Base-by-base conservation (phyloP, 2,329 filamentous ascomycete species). In the Plectosphaerella sp. region DNA sequence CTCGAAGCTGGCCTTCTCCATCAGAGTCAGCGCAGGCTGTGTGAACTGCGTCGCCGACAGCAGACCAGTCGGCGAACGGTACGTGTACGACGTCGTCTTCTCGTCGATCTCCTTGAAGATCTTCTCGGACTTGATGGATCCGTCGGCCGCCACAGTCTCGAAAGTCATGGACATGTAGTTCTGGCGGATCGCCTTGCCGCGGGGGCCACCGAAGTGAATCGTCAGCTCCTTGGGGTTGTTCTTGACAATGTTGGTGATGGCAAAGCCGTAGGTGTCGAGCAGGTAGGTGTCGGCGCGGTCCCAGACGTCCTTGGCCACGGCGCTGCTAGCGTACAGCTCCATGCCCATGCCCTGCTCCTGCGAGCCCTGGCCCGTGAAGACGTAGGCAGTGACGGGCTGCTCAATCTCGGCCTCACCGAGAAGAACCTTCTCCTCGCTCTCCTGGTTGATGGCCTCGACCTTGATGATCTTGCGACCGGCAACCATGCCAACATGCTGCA, bases 161-260 rank as follows among this genome's bases (percentile, higher is more conserved):
- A 97, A 99, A 47, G 93, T 97, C 94, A 99, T 99, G 54, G 93
- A 87, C 88, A 97, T 97, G 79, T 99, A 99, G 74, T 99, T 99
- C 67, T 96, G 88, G 57, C 94, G 91, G 62, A 99, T 99, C 49
- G 91, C 91, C 76, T 97, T 99, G 67, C 94, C 94, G 54, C 91
- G 89, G 56, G 94, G 91, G 47, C 94, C 94, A 75, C 95, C 94
- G 66, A 99, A 99, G 78, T 99, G 89, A 59, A 99, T 90, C 5
- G 95, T 99, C 51, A 99, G 86, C 75, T 97, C 94, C 79, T 97
- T 97, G 58, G 94, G 94, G 74, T 99, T 99, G 79, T 97, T 99
- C 80, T 91, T 95, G 71, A 99, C 94, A 64, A 99, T 99, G 73
- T 97, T 92, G 67, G 92, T 96, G 64, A 99, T 99, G 6, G 92